These are phyloP conservation scores for Helotiales sp. DNA, from an alignment of 2,329 filamentous ascomycete species.

Conservation along the genomic window DNA sequence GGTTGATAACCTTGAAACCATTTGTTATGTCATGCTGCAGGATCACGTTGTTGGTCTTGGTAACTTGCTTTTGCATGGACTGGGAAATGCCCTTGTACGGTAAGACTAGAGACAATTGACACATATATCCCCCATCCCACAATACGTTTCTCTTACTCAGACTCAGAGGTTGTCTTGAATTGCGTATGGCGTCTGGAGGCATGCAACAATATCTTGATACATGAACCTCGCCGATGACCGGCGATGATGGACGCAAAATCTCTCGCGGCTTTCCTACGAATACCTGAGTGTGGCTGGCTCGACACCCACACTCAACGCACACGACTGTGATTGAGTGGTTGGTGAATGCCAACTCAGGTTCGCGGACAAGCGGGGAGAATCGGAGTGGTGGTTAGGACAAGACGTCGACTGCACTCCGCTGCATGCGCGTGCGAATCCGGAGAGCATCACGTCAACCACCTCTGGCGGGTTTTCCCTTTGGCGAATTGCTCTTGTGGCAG, in stretches of 20 bases:
- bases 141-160: neutral
- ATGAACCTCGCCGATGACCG: slow-evolving; percentile 18
- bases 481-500: slow-evolving; percentile 34
- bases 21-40: neutral
- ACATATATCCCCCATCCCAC: neutral
- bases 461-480: slow-evolving; percentile 28
- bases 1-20: slow-evolving; percentile 20
- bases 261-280: slow-evolving; percentile 4
- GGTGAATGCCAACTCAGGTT: neutral
- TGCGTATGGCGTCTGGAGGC: neutral
- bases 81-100: neutral
- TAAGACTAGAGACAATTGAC: neutral
- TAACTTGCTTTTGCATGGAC: neutral
- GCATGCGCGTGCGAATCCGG: slow-evolving; percentile 7
- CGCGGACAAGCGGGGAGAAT: slow-evolving; percentile 23
- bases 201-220: slow-evolving; percentile 1
- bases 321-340: slow-evolving; percentile 17
- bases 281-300: slow-evolving; percentile 2
- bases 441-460: slow-evolving; percentile 9
- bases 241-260: slow-evolving; percentile 18
- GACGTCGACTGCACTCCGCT: neutral
- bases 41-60: slow-evolving; percentile 7
- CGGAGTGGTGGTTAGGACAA: slow-evolving; percentile 8
- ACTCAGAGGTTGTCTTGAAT: neutral
- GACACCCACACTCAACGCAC: slow-evolving; percentile 12